Evolutionary conservation across 805 yeast species (phyloP).

Genomic region (Babjeviella inositovora): DNA sequence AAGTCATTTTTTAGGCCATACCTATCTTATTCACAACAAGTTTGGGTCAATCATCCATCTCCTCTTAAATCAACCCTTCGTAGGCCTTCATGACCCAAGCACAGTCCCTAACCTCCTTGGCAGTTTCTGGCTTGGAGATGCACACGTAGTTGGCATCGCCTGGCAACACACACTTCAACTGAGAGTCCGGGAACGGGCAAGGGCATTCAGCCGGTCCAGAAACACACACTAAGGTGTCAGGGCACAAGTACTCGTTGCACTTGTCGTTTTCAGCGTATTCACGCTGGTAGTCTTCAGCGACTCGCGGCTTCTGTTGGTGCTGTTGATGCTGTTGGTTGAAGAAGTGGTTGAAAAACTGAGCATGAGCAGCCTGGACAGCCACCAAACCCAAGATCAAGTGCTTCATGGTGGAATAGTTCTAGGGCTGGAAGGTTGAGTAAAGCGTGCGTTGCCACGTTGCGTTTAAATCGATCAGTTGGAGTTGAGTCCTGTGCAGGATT

Average conservation of each 20-base stretch:
- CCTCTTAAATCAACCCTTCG: constrained; percentile 31
- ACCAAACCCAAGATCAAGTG: no score
- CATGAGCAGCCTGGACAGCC: no score
- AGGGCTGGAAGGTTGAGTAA: no score
- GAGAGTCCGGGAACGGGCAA: constrained; percentile 79
- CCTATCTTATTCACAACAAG: no score
- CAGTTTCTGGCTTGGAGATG: constrained; percentile 75
- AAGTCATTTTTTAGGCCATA: no score
- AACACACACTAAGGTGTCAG: constrained; percentile 73
- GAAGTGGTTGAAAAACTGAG: constrained; percentile 28
- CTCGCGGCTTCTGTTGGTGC: constrained; percentile 15
- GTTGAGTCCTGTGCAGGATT: no score
- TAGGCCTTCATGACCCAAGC: constrained; percentile 71
- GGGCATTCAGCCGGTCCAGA: constrained; percentile 60
- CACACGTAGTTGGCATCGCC: constrained; percentile 53
- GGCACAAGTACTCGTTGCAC: constrained; percentile 64
- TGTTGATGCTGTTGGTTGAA: constrained; percentile 17
- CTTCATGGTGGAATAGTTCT: no score
- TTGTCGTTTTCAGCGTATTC: constrained; percentile 5
- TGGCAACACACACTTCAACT: constrained; percentile 67
- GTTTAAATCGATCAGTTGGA: no score
- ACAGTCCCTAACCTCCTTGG: constrained; percentile 54
- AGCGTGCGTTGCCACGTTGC: no score
- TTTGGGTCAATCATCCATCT: no score
- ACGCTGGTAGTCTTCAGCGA: constrained; percentile 2